Percentiles rank a stretch among this genome's conserved stretches.
phyloP scores from a whole-genome alignment of 805 yeast species.

The Zygoascus ofunaensis region DNA sequence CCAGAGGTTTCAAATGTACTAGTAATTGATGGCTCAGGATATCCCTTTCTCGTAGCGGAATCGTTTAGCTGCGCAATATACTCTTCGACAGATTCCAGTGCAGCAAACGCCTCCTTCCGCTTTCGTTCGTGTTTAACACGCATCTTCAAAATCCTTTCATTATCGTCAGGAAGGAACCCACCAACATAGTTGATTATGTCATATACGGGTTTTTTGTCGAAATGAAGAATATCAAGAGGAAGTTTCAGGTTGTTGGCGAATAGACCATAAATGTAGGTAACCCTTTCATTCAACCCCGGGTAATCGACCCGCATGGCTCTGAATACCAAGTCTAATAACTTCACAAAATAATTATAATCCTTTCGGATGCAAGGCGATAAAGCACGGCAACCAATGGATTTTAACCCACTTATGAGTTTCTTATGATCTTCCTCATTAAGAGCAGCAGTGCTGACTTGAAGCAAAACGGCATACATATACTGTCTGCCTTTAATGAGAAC shows the following conservation, averaged over 20 bases:
- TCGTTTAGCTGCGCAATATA: conserved; percentile 9
- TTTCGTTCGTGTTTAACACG: conserved; percentile 8
- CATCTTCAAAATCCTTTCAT: conserved; percentile 11
- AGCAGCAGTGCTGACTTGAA: conserved; percentile 43
- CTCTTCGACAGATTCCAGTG: conserved; percentile 10
- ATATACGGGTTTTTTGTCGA: conserved; percentile 9
- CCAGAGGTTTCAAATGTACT: conserved; percentile 2
- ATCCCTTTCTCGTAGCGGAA: background rate
- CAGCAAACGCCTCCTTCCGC: conserved; percentile 15
- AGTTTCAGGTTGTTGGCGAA: conserved; percentile 36
- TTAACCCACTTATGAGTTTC: conserved; percentile 54
- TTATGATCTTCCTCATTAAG: conserved; percentile 42
- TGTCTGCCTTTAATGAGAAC: conserved; percentile 60
- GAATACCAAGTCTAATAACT: conserved; percentile 41
- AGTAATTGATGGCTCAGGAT: background rate
- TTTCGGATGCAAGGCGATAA: conserved; percentile 49
- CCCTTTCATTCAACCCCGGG: conserved; percentile 42
- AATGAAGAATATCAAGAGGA: conserved; percentile 31
- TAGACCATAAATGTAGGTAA: conserved; percentile 42
- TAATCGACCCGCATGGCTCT: conserved; percentile 50
- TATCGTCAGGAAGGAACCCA: conserved; percentile 9
- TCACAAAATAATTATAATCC: conserved; percentile 45
- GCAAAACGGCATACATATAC: conserved; percentile 41
- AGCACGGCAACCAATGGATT: conserved; percentile 46
- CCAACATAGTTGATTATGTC: conserved; percentile 4